Evolutionary conservation across 2,329 filamentous ascomycete genomes (phyloP), one percentile per base, ranked within the genome.

Genomic region (Exophiala bonariae): DNA sequence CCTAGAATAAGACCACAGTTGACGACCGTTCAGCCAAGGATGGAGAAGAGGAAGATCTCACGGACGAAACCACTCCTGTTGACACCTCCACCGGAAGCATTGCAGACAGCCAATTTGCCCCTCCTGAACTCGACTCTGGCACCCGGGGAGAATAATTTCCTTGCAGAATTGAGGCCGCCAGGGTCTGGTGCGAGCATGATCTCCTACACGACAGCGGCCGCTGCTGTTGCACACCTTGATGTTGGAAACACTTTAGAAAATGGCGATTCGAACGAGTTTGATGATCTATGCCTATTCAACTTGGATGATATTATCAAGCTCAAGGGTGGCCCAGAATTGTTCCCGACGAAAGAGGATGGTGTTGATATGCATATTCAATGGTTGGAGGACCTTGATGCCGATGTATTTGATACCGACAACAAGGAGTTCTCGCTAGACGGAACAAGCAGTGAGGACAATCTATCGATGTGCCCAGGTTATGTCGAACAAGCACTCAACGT

Each of bases 271-370:
- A 18, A 40, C 19, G 9, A n/a, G 4, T 9, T 35, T 4, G 42
- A 47, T 28, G 52, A 47, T 11, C 18, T 41, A 18, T 71, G 65
- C 2, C 67, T 71, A 44, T 69, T 71, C 41, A 70, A 73, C 44
- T 70, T 74, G 20, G 71, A 74, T 44, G 68, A 69, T 1, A 51
- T 74, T 44, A 71, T 74, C 53, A 72, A 73, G 46, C 68, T 73
- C 40, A 71, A 74, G 33, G 70, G 72, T 38, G 62, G 52, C 13
- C 23, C 19, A n/a, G 49, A 55, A 32, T 31, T 48, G 30, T 46
- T 50, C 23, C 41, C 44, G 17, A 52, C 22, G 11, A 38, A 41
- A 3, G 47, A 53, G 36, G 52, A 52, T 11, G 49, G 37, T 6
- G 20, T 52, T 20, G 52, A 54, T 22, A 43, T 56, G 56, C 47